phyloP scores from a whole-genome alignment of 2,329 filamentous ascomycete genomes.

The Phyllosticta citribraziliensis region DNA sequence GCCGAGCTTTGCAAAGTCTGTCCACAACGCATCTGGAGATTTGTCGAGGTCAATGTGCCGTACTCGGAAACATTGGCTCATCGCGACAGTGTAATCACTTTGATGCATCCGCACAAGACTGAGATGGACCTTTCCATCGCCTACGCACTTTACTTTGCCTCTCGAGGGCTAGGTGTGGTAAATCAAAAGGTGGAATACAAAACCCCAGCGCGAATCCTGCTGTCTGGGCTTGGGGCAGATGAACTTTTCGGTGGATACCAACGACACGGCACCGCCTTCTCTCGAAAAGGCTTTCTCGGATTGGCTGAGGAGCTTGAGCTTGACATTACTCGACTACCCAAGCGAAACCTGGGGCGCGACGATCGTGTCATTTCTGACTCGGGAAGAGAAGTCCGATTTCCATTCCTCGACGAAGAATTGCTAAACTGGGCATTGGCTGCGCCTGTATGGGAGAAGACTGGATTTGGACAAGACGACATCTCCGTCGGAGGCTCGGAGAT shows the following conservation, averaged over 20 bases:
- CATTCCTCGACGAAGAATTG: conserved; percentile 79
- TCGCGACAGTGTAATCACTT: conserved; percentile 55
- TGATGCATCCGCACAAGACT: conserved; percentile 90
- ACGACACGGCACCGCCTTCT: conserved; percentile 70
- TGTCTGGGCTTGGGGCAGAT: conserved; percentile 90
- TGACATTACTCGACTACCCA: conserved; percentile 76
- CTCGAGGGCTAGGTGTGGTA: conserved; percentile 56
- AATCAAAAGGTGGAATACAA: conserved; percentile 38
- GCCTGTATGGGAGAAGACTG: conserved; percentile 78
- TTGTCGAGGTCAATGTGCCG: conserved; percentile 75
- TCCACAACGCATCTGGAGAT: conserved; percentile 65
- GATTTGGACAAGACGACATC: conserved; percentile 51
- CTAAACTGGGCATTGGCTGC: conserved; percentile 68
- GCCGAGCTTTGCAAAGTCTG: conserved; percentile 63
- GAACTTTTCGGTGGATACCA: conserved; percentile 93
- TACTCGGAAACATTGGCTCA: conserved; percentile 65
- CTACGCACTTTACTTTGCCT: conserved; percentile 87
- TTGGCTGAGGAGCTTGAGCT: conserved; percentile 75
- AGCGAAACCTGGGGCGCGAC: conserved; percentile 90
- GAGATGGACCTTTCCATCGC: conserved; percentile 98
- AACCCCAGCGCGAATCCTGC: conserved; percentile 68
- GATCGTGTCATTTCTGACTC: conserved; percentile 86
- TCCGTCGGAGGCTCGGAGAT: conserved; percentile 51
- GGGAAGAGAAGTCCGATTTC: conserved; percentile 81
- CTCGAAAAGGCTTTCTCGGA: conserved; percentile 56